Base-by-base conservation (phyloP, 148 eudicot genomes). In the Camellia sinensis region DNA sequence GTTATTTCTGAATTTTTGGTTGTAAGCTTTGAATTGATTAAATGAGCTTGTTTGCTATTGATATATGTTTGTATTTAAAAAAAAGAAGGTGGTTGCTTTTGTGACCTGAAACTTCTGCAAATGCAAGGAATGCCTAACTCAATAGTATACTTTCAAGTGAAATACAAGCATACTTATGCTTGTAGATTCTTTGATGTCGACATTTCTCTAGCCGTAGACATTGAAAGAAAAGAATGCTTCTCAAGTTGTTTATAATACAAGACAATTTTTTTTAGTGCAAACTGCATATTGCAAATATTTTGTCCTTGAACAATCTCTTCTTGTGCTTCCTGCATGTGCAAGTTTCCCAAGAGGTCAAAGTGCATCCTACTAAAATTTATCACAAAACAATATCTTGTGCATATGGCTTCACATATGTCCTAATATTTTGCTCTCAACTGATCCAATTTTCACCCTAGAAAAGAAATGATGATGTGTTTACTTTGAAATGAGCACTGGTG, bases 1-100 rank as follows among this genome's bases (percentile, higher is more conserved):
- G 40, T 4, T 21, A 44, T 54, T 53, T 29, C 62, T 15, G 17
- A 53, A 15, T 56, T 0, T 11, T 14, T 22, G 77, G 11, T 21
- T 64, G 22, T 6, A 10, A 64, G 9, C 67, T 50, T 74, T 54
- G 62, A 74, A 57, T 74, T 74, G 64, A 53, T 57, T 53, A 40
- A 74, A 18, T 74, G 63, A 29, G 63, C 62, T 46, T 50, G 54
- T 73, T 62, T 62, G 65, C 41, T 8, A 64, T 6, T 64, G 13
- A 53, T 73, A 37, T 22, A 22, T 29, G 76, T 9, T 52, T 19
- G 19, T 10, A 21, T 71, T 19, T 52, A 0, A 4, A 8, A 48
- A 21, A 73, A 22, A 6, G 76, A 6, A 22, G 76, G 63, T 73
- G 1, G 63, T 8, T 21, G 45, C 40, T 48, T 8, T 18, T 71